Percentiles rank a stretch among this genome's conserved stretches.
phyloP scores from a whole-genome alignment of 345 rosid species.

The Bruguiera parviflora region DNA sequence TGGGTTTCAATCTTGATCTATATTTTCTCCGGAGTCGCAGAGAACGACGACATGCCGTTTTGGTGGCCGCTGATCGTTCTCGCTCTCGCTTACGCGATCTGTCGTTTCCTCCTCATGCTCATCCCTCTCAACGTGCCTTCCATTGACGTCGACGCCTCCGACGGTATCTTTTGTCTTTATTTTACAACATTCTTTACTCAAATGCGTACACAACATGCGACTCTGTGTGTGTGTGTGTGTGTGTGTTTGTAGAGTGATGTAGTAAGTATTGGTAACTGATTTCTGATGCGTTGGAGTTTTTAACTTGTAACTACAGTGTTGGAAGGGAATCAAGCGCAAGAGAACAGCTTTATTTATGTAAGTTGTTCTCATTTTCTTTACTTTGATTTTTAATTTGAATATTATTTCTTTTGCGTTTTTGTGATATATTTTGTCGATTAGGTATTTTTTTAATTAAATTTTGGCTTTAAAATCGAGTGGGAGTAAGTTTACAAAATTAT shows the following conservation, averaged over 20 bases:
- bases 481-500: no score
- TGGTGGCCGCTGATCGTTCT: constrained; percentile 92
- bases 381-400: constrained; percentile 3
- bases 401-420: neutral
- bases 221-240: neutral
- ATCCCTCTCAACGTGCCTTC: constrained; percentile 92
- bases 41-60: constrained; percentile 43
- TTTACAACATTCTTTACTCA: no score
- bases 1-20: neutral
- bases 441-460: no score
- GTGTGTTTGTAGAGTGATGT: neutral
- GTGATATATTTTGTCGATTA: neutral
- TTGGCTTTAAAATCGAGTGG: no score
- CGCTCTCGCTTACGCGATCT: constrained; percentile 85
- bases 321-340: constrained; percentile 73
- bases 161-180: constrained; percentile 41
- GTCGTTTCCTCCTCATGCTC: constrained; percentile 78
- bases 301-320: constrained; percentile 41
- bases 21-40: no score
- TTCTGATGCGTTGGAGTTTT: constrained; percentile 2
- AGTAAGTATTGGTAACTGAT: neutral
- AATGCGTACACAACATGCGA: no score
- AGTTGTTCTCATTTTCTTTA: constrained; percentile 29
- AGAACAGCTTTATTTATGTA: constrained; percentile 87
- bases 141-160: constrained; percentile 91